Conservation (phyloP, 129 eudicot species). For the Sambucus nigra region DNA sequence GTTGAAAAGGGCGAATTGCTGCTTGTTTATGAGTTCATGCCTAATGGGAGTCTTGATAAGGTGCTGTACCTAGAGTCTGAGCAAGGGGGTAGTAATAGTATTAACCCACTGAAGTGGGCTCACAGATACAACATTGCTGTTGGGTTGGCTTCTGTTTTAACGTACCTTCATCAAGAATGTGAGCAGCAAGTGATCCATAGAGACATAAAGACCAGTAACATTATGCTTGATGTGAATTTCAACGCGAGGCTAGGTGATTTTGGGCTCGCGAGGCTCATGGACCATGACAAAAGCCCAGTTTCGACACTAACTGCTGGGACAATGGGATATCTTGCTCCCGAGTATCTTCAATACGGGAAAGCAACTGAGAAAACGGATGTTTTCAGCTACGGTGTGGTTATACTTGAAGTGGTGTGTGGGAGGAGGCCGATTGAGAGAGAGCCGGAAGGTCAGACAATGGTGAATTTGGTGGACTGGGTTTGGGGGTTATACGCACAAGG, state of each 20-base stretch:
- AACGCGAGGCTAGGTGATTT: constrained; percentile 80
- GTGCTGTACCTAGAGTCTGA: constrained; percentile 40
- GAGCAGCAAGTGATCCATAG: constrained; percentile 79
- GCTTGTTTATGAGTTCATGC: constrained; percentile 82
- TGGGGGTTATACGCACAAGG: constrained; percentile 64
- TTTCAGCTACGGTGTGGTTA: constrained; percentile 74
- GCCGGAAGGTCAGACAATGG: constrained; percentile 26
- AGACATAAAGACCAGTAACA: constrained; percentile 77
- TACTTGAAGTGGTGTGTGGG: constrained; percentile 75
- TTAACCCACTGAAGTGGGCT: constrained; percentile 36
- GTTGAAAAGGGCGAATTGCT: constrained; percentile 64
- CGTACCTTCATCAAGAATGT: constrained; percentile 86
- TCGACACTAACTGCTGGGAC: constrained; percentile 87
- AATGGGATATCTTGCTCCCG: constrained; percentile 81
- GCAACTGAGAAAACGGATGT: constrained; percentile 79
- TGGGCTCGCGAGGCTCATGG: constrained; percentile 72
- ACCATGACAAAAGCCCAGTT: constrained; percentile 71
- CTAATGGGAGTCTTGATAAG: constrained; percentile 59
- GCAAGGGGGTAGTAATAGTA: constrained; percentile 21
- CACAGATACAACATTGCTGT: constrained; percentile 53
- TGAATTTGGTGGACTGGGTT: constrained; percentile 82
- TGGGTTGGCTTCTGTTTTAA: constrained; percentile 75
- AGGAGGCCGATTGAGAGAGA: constrained; percentile 69
- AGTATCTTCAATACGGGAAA: constrained; percentile 74
- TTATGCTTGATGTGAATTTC: constrained; percentile 55